Percentiles rank a stretch among this genome's conserved stretches.
These are phyloP conservation scores for Pythium guiyangense DNA, from an alignment of 352 stramenopile species.

Conservation along the genomic window DNA sequence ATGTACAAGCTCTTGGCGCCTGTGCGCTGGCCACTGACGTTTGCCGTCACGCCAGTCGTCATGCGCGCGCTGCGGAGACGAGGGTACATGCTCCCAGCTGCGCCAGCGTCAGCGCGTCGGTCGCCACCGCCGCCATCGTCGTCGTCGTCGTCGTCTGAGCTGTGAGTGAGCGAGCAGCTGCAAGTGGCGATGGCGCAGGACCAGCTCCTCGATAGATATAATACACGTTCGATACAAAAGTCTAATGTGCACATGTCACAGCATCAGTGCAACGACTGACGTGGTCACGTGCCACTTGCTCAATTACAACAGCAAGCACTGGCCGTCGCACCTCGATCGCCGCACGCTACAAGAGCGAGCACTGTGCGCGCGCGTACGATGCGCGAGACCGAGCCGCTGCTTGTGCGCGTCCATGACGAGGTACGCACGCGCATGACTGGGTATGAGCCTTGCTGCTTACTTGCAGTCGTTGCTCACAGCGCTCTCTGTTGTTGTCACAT, in stretches of 20 bases:
- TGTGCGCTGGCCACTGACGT: slow-evolving; percentile 76
- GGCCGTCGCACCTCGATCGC: too few species aligned
- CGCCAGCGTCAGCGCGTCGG: background rate
- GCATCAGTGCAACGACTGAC: too few species aligned
- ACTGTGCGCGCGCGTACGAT: background rate
- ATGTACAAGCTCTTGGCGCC: slow-evolving; percentile 76
- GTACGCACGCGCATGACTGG: too few species aligned
- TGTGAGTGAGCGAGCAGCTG: background rate
- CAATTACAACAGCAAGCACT: too few species aligned
- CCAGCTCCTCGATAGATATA: too few species aligned
- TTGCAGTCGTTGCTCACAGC: too few species aligned
- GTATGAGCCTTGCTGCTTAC: too few species aligned
- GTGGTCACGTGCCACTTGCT: too few species aligned
- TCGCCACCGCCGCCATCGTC: slow-evolving; percentile 5
- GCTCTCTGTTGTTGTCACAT: too few species aligned
- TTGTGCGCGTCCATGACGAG: background rate
- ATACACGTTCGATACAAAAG: too few species aligned
- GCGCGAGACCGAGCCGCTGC: slow-evolving; percentile 7
- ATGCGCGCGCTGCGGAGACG: slow-evolving; percentile 61
- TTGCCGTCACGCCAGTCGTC: slow-evolving; percentile 73
- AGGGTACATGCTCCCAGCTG: slow-evolving; percentile 64
- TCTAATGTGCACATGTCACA: too few species aligned
- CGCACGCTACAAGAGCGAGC: background rate
- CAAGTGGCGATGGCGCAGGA: background rate
- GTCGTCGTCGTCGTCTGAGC: background rate